Base-by-base conservation (phyloP, 768 basidiomycete species). In the Lactarius pseudohatsudake region DNA sequence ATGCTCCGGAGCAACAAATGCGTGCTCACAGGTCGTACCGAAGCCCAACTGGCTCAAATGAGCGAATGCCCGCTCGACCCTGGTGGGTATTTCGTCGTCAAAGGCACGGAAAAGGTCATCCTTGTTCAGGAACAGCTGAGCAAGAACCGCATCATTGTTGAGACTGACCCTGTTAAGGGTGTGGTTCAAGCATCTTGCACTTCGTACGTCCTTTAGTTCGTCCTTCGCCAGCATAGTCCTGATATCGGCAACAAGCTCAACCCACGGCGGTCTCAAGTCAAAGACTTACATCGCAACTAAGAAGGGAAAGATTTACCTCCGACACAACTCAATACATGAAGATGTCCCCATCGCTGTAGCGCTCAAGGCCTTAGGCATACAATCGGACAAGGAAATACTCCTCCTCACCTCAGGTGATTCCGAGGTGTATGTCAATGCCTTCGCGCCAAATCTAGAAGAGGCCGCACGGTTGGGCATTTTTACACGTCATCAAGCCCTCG, bases 121-220 rank as follows among this genome's bases (percentile, higher is more conserved):
- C 81, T 99, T 68, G 96, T 99, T 8, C 97, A 99, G 76, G 97
- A 98, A 75, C 97, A 99, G 78, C 79, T 98, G 74, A 96, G 93
- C 83, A 98, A 98, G 83, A 98, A 99, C 77, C 86, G 97, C 50
- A 99, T 99, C 74, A 98, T 99, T 71, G 97, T 99, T 68, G 97
- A 98, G 80, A 91, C 89, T 7, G 97, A 98, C 77, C 78, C 83
- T 26, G 87, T 87, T 50, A 98, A 98, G 77, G 92, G 92, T 6
- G 80, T 90, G 45, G 95, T 97, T 0, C 94, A 94, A 75, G 94
- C 96, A 3, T 95, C 94, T 4, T 97, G 96, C 77, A 98, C 96
- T 59, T 97, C 95, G 92, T 96, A 73, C 75, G 94, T 82, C 43
- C 30, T 62, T 41, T 26, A 6, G 66, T 45, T 53, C 36, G 41